These are phyloP conservation scores for Endothia cerciana DNA, from an alignment of 2,329 filamentous ascomycete species.

Conservation along the genomic window DNA sequence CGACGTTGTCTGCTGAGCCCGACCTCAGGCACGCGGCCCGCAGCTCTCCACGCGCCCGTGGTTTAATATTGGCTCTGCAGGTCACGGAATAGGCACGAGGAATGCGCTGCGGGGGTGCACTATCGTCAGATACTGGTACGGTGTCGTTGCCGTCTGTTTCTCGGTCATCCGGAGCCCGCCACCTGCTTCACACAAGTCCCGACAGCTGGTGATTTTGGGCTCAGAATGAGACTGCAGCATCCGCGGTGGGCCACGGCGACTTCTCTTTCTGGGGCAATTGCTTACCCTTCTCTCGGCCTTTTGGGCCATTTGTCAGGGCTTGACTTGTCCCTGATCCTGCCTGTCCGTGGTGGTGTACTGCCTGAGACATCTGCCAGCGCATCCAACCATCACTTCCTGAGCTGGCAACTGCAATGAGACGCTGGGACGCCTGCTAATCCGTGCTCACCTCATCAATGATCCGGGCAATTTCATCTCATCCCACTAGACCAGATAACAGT, in stretches of 20 bases:
- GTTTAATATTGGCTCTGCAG: not conserved
- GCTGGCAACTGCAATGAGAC: slow-evolving; percentile 11
- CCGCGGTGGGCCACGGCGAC: not conserved
- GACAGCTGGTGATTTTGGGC: not conserved
- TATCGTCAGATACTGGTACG: not conserved
- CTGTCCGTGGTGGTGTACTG: slow-evolving; percentile 18
- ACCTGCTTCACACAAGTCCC: not conserved
- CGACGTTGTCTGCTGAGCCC: not conserved
- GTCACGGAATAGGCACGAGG: too few species aligned
- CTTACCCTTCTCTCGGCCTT: not conserved
- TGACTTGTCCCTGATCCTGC: not conserved
- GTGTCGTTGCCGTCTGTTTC: not conserved
- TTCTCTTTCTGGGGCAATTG: slow-evolving; percentile 1
- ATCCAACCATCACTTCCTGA: slow-evolving; percentile 9
- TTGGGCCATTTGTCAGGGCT: not conserved
- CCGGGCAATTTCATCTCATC: not conserved
- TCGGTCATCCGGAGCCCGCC: not conserved
- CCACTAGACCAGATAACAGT: slow-evolving; percentile 20
- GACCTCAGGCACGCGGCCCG: not conserved
- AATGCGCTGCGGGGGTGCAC: too few species aligned
- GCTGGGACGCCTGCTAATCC: not conserved
- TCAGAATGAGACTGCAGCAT: slow-evolving; percentile 1
- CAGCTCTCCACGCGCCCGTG: not conserved
- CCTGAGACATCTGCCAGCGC: slow-evolving; percentile 27
- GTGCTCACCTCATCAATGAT: slow-evolving; percentile 22